phyloP scores from a whole-genome alignment of 345 rosid genomes.

The Abelmoschus esculentus region DNA sequence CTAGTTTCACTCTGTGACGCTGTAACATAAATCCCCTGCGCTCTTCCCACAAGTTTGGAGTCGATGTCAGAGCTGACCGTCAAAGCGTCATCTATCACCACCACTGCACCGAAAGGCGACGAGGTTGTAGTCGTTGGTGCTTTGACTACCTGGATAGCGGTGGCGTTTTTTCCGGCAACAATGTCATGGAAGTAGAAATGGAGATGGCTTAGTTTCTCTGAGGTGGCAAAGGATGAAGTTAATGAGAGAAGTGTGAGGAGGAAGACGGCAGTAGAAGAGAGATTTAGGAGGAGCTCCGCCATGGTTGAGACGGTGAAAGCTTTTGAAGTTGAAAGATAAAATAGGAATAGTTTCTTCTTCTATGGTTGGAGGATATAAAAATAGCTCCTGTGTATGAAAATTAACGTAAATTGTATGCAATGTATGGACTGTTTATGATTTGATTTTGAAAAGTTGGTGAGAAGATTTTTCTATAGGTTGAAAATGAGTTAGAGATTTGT shows the following conservation, averaged over 20 bases:
- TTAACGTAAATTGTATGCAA: too few relatives aligned
- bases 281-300: constrained; percentile 21
- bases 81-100: constrained; percentile 17
- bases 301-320: constrained; percentile 16
- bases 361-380: too few relatives aligned
- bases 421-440: too few relatives aligned
- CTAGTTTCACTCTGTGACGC: constrained; percentile 12
- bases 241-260: neutral
- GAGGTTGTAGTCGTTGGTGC: constrained; percentile 15
- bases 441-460: too few relatives aligned
- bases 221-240: neutral
- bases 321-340: too few relatives aligned
- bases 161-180: constrained; percentile 17
- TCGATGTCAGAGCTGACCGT: constrained; percentile 12
- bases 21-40: constrained; percentile 21
- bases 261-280: neutral
- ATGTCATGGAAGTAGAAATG: constrained; percentile 36
- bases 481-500: too few relatives aligned
- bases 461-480: too few relatives aligned
- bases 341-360: too few relatives aligned
- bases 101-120: constrained; percentile 15
- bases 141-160: constrained; percentile 21
- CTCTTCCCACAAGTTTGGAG: constrained; percentile 24
- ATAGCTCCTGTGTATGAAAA: too few relatives aligned
- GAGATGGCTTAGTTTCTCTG: constrained; percentile 33